Percentiles rank a stretch among this genome's conserved stretches.
Conservation (phyloP, 2,329 filamentous ascomycete genomes). For the Coniochaeta pulveracea region DNA sequence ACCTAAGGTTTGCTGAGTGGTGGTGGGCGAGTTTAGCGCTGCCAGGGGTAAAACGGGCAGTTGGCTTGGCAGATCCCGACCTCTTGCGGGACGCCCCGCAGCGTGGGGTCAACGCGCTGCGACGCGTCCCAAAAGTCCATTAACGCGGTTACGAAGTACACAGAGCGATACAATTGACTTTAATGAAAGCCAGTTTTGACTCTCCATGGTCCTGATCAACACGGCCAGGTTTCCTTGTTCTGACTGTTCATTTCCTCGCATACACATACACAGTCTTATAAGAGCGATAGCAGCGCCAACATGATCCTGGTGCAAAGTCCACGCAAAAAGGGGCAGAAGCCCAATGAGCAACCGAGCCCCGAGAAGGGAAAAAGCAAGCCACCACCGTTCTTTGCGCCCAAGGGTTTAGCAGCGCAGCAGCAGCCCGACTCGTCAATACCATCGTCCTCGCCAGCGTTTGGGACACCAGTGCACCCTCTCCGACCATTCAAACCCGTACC, state of each 20-base stretch:
- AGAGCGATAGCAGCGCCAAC: constrained; percentile 3
- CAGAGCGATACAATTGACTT: too few species aligned
- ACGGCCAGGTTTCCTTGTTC: too few species aligned
- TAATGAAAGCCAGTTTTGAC: too few species aligned
- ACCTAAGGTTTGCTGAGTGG: too few species aligned
- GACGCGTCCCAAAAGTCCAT: constrained; percentile 3
- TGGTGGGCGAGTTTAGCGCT: too few species aligned
- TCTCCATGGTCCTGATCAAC: too few species aligned
- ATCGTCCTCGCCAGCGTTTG: constrained; percentile 85
- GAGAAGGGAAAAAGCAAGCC: constrained; percentile 19
- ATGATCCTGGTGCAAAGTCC: constrained; percentile 15
- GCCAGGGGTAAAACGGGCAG: too few species aligned
- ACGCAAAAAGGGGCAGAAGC: constrained; percentile 10
- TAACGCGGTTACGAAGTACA: constrained; percentile 1
- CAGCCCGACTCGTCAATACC: constrained; percentile 50
- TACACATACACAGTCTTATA: background rate
- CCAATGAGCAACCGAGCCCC: constrained; percentile 13
- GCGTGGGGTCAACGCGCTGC: constrained; percentile 1
- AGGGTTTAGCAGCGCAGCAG: constrained; percentile 17
- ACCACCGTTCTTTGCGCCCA: constrained; percentile 26
- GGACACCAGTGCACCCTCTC: constrained; percentile 72
- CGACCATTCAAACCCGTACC: too few species aligned
- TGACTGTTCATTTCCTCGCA: background rate
- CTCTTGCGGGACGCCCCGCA: constrained; percentile 1
- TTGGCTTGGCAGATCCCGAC: too few species aligned